Base-by-base conservation (phyloP, 2,329 filamentous ascomycete genomes). In the Arthroderma sp. region DNA sequence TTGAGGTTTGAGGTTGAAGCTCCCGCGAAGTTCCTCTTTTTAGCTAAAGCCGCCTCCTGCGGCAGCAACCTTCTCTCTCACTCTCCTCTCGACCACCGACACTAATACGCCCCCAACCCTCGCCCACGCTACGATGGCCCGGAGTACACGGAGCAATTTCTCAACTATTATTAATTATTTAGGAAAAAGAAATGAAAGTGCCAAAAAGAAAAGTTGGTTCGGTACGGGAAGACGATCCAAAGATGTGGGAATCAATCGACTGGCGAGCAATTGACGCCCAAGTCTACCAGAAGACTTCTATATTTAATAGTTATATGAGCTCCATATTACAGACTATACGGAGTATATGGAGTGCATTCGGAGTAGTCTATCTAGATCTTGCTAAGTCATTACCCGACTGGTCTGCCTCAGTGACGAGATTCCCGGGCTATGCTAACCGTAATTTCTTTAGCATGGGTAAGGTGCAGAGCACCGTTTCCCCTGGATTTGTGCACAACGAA, bases 191-290 rank as follows among this genome's bases (percentile, higher is more conserved):
- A 51, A 51, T 9, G 11, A n/a, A 7, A 13, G 44, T 51, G 28
- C 28, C 28, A 51, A 51, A 51, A 51, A 51, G 25, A 51, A 51
- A 51, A 33, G 44, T 51, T 51, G 44, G 44, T 51, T 51, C 44
- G 44, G 44, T 31, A 31, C 44, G 44, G 44, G 44, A 51, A 31
- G 44, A 51, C 25, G 44, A 51, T 51, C 44, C 44, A 51, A 23
- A 51, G 44, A 19, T 51, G 44, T 51, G 44, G 44, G 44, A 51
- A 33, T 35, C 44, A 19, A 51, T 51, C 44, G 44, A 51, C 25
- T 17, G n/a, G 44, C 15, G 15, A 33, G 15, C 19, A 28, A n/a
- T 38, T 38, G 35, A 38, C 35, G 15, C 35, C 35, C 35, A n/a
- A n/a, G 9, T n/a, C 13, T 15, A 49, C 39, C 39, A 31, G 13